Evolutionary conservation across 371 early-diverging fungal genomes (phyloP), one percentile per base, ranked within the genome.

Genomic region (Rhizopus microsporus): DNA sequence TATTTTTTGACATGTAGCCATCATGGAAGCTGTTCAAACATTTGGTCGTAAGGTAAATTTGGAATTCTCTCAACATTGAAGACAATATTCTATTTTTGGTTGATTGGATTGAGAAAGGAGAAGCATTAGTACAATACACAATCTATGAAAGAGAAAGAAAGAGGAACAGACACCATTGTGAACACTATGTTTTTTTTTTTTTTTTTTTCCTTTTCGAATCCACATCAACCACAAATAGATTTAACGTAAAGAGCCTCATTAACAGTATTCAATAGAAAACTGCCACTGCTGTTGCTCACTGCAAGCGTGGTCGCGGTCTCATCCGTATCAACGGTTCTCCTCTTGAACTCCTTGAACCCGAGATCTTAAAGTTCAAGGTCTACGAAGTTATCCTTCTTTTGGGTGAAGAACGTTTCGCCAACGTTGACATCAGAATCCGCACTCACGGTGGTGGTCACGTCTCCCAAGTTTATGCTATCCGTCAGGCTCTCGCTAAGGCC

Each of bases 401-500:
- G 68, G 99, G 98, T 75, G 88, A 93, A 77, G 94, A 98, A 70
- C 90, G 90, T 80, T 96, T 99, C 77, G 90, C 93, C 74, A 87
- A 92, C 75, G 88, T 99, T 51, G 97, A 97, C 81, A 97, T 99
- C 86, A 89, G 96, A 65, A 90, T 99, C 69, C 92, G 95, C 68
- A 97, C 97, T 69, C 85, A 88, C 71, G 98, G 98, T 85, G 99
- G 99, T 90, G 99, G 73, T 84, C 91, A 90, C 77, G 92, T 92
- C 62, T 93, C 99, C 58, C 96, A 96, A 85, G 87, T 99, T 77
- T 98, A 96, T 77, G 95, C 99, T 69, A 95, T 98, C 86, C 97
- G 99, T 99, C 85, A 99, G 99, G 99, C 99, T 53, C 89, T 99
- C 79, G 97, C 99, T 72, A 99, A 99, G 90, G 91, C 95, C 57